These are phyloP conservation scores for Cyberlindnera sargentensis DNA, from an alignment of 805 yeast species.

Conservation along the genomic window DNA sequence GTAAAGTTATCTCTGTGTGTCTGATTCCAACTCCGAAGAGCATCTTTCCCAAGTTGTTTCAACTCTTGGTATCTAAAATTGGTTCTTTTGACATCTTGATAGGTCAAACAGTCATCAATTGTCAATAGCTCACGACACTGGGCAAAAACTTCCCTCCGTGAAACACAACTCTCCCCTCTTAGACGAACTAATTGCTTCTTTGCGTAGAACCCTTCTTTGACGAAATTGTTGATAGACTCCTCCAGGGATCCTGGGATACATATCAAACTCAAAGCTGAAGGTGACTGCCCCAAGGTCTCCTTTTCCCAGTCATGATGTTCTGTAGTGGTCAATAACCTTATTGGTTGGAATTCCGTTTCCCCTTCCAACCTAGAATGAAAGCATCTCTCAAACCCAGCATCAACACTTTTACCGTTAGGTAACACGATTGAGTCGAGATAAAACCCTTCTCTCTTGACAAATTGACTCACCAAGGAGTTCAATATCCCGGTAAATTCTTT, in stretches of 20 bases:
- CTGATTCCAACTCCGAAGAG: conserved; percentile 39
- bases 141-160: conserved; percentile 23
- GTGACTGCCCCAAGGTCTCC: conserved; percentile 4
- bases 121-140: conserved; percentile 14
- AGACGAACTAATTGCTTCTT: conserved; percentile 38
- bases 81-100: conserved; percentile 26
- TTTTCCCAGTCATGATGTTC: conserved; percentile 11
- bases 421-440: conserved; percentile 45
- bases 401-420: conserved; percentile 27
- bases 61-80: conserved; percentile 23
- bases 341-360: not conserved
- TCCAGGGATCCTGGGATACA: conserved; percentile 16
- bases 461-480: conserved; percentile 35
- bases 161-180: conserved; percentile 36
- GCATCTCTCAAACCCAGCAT: conserved; percentile 10
- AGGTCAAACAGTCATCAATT: conserved; percentile 12
- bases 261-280: conserved; percentile 25
- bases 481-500: conserved; percentile 53
- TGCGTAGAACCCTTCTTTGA: conserved; percentile 48
- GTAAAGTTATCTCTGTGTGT: conserved; percentile 39
- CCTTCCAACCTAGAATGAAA: conserved; percentile 11
- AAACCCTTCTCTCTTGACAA: conserved; percentile 28
- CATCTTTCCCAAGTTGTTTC: conserved; percentile 25
- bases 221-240: conserved; percentile 45
- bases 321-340: conserved; percentile 5